Evolutionary conservation across 805 yeast species (phyloP).

Genomic region (Candida broadrunensis): DNA sequence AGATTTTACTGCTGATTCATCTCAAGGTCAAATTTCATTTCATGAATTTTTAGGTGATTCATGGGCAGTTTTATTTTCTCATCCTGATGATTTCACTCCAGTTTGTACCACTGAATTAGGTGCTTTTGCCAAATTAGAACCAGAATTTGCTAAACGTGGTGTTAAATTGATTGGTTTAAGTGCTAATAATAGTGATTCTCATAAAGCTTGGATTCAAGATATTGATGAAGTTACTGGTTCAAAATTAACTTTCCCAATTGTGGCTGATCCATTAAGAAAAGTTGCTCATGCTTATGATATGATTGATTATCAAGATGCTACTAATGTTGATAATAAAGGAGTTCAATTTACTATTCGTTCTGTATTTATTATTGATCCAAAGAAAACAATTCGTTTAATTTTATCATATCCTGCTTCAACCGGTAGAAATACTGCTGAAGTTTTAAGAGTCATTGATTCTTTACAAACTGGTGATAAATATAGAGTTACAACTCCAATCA

Average conservation of each 20-base stretch:
- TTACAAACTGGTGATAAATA: constrained; percentile 79
- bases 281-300: constrained; percentile 71
- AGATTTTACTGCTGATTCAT: constrained; percentile 79
- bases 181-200: constrained; percentile 78
- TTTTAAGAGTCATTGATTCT: constrained; percentile 85
- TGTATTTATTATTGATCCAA: constrained; percentile 87
- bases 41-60: constrained; percentile 82
- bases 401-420: constrained; percentile 90
- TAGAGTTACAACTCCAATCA: constrained; percentile 86
- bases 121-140: constrained; percentile 85
- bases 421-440: constrained; percentile 93
- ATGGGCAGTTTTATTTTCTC: constrained; percentile 89
- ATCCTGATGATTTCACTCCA: constrained; percentile 96
- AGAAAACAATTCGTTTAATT: constrained; percentile 81
- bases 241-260: constrained; percentile 81
- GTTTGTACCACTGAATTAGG: constrained; percentile 96
- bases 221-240: constrained; percentile 83
- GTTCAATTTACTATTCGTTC: constrained; percentile 87
- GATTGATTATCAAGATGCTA: constrained; percentile 69
- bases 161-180: constrained; percentile 88
- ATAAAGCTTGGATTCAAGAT: constrained; percentile 85
- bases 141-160: constrained; percentile 81
- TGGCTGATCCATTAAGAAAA: constrained; percentile 82
- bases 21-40: constrained; percentile 80
- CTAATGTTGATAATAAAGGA: constrained; percentile 66